These are phyloP conservation scores for Colletotrichum musae DNA, from an alignment of 2,329 filamentous ascomycete species.

Conservation along the genomic window DNA sequence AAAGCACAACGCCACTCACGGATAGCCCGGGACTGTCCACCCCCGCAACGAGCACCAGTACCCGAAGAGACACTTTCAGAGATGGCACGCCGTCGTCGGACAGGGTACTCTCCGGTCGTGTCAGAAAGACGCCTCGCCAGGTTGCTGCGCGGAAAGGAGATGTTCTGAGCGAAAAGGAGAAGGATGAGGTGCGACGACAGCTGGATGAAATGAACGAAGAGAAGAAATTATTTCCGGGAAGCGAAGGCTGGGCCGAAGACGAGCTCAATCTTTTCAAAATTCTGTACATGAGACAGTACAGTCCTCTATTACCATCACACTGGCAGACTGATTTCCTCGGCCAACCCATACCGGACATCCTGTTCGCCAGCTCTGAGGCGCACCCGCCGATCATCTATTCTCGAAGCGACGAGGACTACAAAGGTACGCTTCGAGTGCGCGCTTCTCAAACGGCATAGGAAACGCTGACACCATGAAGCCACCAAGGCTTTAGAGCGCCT, in stretches of 20 bases:
- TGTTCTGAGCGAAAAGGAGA: slow-evolving; percentile 37
- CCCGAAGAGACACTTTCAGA: slow-evolving; percentile 9
- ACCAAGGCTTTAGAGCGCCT: slow-evolving; percentile 55
- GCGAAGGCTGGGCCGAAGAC: slow-evolving; percentile 65
- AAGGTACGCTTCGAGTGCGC: slow-evolving; percentile 47
- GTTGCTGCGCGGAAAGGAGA: slow-evolving; percentile 23
- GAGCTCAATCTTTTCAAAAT: slow-evolving; percentile 62
- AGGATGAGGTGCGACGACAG: slow-evolving; percentile 27
- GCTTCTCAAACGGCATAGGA: too few relatives aligned
- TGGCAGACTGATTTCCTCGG: slow-evolving; percentile 59
- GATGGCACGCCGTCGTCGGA: slow-evolving; percentile 33
- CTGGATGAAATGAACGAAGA: slow-evolving; percentile 57
- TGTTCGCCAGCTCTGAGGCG: slow-evolving; percentile 52
- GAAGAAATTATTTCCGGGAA: slow-evolving; percentile 57
- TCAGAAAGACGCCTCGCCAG: slow-evolving; percentile 34
- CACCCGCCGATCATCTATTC: slow-evolving; percentile 56
- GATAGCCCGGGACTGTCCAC: slow-evolving; percentile 6
- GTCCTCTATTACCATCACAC: slow-evolving; percentile 56
- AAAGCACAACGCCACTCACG: slow-evolving; percentile 32
- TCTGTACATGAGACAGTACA: slow-evolving; percentile 57
- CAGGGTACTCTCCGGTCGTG: slow-evolving; percentile 29
- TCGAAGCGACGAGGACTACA: slow-evolving; percentile 52
- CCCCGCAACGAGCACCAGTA: slow-evolving; percentile 35
- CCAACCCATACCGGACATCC: slow-evolving; percentile 54
- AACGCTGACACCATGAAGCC: slow-evolving; percentile 49